phyloP scores from a whole-genome alignment of 306 rosid species.

The Astragalus membranaceus region DNA sequence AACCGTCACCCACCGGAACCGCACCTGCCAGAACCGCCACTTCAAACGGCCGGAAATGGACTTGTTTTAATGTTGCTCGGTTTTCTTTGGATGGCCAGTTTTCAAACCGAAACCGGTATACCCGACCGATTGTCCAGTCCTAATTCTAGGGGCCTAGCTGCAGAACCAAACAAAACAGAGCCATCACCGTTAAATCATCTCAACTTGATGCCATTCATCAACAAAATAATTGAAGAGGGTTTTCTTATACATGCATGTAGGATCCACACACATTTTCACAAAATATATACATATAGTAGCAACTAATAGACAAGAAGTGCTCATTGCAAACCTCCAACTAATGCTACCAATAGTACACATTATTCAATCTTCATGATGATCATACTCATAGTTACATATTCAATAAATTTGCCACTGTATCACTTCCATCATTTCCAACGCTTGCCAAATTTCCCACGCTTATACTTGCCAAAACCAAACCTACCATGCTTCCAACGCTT shows the following conservation, averaged over 20 bases:
- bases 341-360: conserved; percentile 1
- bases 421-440: conserved; percentile 61
- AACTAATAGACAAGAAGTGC: neutral
- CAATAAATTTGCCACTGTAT: neutral
- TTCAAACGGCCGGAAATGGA: too few species aligned
- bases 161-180: too few species aligned
- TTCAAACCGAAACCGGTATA: too few species aligned
- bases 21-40: too few species aligned
- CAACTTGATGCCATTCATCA: neutral
- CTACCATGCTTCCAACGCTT: conserved; percentile 52
- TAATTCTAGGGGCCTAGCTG: too few species aligned
- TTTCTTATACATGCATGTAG: neutral
- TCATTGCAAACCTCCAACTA: neutral
- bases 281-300: neutral
- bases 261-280: neutral
- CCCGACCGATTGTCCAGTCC: too few species aligned
- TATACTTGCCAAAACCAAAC: conserved; percentile 51
- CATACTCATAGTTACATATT: neutral
- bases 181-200: too few species aligned
- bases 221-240: neutral
- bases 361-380: neutral
- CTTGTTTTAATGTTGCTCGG: too few species aligned
- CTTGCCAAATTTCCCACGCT: conserved; percentile 39
- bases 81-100: too few species aligned
- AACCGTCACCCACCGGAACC: too few species aligned